phyloP scores from a whole-genome alignment of 2,329 filamentous ascomycete species.

The Pyricularia pennisetigena region DNA sequence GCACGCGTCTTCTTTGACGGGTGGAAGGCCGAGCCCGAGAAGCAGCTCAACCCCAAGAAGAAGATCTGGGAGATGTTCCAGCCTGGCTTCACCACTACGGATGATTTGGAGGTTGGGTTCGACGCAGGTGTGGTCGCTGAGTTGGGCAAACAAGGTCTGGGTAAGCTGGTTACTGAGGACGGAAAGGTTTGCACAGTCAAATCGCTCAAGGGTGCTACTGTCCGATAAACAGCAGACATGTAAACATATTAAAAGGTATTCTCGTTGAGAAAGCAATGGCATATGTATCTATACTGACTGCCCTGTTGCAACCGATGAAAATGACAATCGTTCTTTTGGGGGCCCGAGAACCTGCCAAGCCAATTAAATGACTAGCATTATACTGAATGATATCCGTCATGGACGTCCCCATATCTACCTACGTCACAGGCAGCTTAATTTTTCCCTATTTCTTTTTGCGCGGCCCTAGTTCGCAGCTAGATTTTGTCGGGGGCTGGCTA shows the following conservation, averaged over 20 bases:
- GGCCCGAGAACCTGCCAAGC: neutral
- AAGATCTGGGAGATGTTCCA: constrained; percentile 98
- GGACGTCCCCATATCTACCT: neutral
- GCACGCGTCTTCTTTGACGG: constrained; percentile 90
- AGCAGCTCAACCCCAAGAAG: constrained; percentile 96
- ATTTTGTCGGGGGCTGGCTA: neutral
- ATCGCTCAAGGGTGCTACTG: constrained; percentile 68
- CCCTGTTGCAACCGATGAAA: neutral
- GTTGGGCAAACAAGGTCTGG: constrained; percentile 58
- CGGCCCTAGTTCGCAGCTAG: neutral
- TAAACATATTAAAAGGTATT: neutral
- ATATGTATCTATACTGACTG: neutral
- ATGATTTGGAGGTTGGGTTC: constrained; percentile 72
- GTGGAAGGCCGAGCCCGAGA: constrained; percentile 88
- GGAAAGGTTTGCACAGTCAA: constrained; percentile 78
- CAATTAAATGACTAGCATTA: neutral
- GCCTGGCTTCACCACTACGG: constrained; percentile 89
- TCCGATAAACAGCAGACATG: constrained; percentile 50
- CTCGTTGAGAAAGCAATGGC: neutral
- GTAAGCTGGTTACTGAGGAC: constrained; percentile 63
- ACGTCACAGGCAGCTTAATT: neutral
- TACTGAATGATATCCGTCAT: neutral
- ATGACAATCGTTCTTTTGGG: neutral
- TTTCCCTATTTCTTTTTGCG: neutral
- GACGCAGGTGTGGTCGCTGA: constrained; percentile 69